Evolutionary conservation across 345 rosid species (phyloP), one percentile per base, ranked within the genome.

Genomic region (Melaleuca alternifolia): DNA sequence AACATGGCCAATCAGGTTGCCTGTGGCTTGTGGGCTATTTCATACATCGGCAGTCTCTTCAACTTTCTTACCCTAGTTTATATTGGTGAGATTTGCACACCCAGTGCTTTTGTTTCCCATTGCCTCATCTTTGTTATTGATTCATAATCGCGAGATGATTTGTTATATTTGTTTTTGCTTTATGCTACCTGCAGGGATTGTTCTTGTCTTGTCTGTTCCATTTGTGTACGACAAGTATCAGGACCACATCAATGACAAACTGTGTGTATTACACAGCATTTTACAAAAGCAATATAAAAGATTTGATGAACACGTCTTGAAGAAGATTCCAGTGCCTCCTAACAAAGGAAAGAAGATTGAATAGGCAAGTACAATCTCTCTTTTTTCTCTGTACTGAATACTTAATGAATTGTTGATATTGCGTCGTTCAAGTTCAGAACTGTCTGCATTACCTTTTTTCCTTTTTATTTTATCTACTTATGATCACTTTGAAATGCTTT

Each of bases 31-130:
- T 94, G 93, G 94, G 83, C 87, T 16, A 82, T 92, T 84, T 98
- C 98, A 14, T 93, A 24, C 86, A 81, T 96, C 3, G 99, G 99
- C 51, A 89, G 95, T 59, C 88, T 96, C 87, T 91, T 94, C 92
- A 95, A 90, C 87, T 93, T 96, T 59, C 95, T 98, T 85, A 94
- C 98, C 51, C 91, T 96, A 86, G 88, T 91, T 87, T 98, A 96
- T 89, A 54, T 93, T 87, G 99, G 99, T 98, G 91, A 93, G 95
- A 88, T 24, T 23, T 87, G 44, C 83, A 87, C 50, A 50, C 65
- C 53, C 51, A 44, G 20, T 13, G 51, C 77, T 41, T 65, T 28
- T 77, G 53, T 87, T 62, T 65, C 46, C 46, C 21, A 21, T 54
- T 54, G 59, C 23, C 12, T 37, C 46, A 33, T 65, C 23, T 16